A percentile compares a stretch with the other conserved stretches of the same genome.
Conservation (phyloP, 352 stramenopile species). For the Phytophthora citrophthora region DNA sequence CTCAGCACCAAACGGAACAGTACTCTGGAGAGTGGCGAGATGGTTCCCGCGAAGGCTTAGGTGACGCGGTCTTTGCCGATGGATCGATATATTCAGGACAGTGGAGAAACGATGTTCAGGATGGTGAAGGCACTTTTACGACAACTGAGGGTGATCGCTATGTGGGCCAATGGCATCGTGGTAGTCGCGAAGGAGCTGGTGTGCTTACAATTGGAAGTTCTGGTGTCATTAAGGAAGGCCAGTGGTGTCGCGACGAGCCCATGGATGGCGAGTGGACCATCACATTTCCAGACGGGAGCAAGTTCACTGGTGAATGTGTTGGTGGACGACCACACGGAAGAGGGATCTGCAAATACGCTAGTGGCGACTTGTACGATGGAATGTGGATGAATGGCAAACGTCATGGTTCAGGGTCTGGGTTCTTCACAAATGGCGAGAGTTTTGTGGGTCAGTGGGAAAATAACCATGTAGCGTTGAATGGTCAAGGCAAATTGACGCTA, state of each 20-base stretch:
- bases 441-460: slow-evolving; percentile 83
- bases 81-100: slow-evolving; percentile 65
- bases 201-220: slow-evolving; percentile 51
- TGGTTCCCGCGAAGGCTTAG: slow-evolving; percentile 62
- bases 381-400: slow-evolving; percentile 84
- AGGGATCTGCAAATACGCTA: slow-evolving; percentile 83
- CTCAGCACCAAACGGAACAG: slow-evolving; percentile 34
- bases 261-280: slow-evolving; percentile 82
- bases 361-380: slow-evolving; percentile 85
- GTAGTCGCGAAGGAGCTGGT: slow-evolving; percentile 57
- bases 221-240: slow-evolving; percentile 71
- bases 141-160: slow-evolving; percentile 67
- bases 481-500: slow-evolving; percentile 70
- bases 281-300: slow-evolving; percentile 74
- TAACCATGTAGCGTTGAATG: slow-evolving; percentile 83
- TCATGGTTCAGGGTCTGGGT: slow-evolving; percentile 70
- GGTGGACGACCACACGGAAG: slow-evolving; percentile 67
- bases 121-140: slow-evolving; percentile 72
- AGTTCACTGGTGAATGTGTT: slow-evolving; percentile 75
- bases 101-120: slow-evolving; percentile 58
- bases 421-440: slow-evolving; percentile 75
- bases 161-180: slow-evolving; percentile 69
- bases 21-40: slow-evolving; percentile 73
- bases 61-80: slow-evolving; percentile 57
- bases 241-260: slow-evolving; percentile 60